Conservation (phyloP, 805 yeast genomes). For the Candida jianshihensis region DNA sequence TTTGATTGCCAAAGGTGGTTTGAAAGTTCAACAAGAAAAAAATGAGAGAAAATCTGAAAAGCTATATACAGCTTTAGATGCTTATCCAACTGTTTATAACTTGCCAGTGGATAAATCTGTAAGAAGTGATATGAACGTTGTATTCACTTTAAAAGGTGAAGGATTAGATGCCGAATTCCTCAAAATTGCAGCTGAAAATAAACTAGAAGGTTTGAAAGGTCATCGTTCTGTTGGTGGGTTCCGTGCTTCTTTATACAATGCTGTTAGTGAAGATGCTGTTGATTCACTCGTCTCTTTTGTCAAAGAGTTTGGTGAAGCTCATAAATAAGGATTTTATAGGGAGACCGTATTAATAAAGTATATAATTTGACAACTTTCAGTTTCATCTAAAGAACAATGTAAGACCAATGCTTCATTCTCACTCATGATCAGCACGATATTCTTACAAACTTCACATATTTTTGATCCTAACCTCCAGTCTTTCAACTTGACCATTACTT, state of each 20-base stretch:
- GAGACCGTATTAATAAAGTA: conserved; percentile 42
- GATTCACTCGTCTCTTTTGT: conserved; percentile 50
- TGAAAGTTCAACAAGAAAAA: conserved; percentile 47
- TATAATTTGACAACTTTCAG: conserved; percentile 56
- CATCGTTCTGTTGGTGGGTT: conserved; percentile 97
- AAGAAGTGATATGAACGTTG: conserved; percentile 90
- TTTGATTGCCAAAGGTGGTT: conserved; percentile 65
- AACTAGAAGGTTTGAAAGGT: conserved; percentile 81
- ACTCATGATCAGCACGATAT: conserved; percentile 51
- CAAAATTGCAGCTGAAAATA: conserved; percentile 50
- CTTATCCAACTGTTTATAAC: conserved; percentile 55
- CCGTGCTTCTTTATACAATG: conserved; percentile 89
- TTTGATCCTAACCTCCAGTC: conserved; percentile 67
- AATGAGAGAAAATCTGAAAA: conserved; percentile 56
- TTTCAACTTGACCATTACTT: conserved; percentile 44
- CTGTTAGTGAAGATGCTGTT: conserved; percentile 60
- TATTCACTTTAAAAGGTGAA: conserved; percentile 65
- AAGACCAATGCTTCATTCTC: conserved; percentile 54
- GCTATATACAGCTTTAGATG: conserved; percentile 61
- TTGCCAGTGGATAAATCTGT: conserved; percentile 56
- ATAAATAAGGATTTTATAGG: conserved; percentile 13
- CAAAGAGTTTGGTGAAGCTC: conserved; percentile 47
- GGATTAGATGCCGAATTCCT: conserved; percentile 67
- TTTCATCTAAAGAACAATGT: conserved; percentile 60
- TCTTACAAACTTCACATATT: conserved; percentile 54